A percentile compares a stretch with the other conserved stretches of the same genome.
Evolutionary conservation across 208 protist genomes (phyloP).

Genomic region (Crithidia bombi): DNA sequence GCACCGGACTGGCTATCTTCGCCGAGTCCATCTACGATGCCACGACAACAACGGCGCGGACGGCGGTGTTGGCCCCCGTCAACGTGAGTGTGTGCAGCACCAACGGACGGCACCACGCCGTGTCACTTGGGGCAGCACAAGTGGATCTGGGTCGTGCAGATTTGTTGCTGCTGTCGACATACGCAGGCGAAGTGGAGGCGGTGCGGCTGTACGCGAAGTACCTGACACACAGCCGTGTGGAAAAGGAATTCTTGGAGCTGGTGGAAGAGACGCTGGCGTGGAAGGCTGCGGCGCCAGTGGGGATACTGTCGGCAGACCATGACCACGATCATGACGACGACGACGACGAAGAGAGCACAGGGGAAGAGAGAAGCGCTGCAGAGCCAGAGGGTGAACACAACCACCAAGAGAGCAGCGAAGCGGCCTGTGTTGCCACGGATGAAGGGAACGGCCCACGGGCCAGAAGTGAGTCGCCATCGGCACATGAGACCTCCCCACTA

Average conservation of each 20-base stretch:
- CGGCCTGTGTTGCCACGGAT: too few relatives aligned
- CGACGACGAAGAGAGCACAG: background rate
- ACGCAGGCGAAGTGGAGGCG: constrained; percentile 33
- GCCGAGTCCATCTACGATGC: constrained; percentile 35
- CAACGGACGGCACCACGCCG: constrained; percentile 47
- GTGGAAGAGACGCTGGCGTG: constrained; percentile 42
- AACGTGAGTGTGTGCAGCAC: constrained; percentile 35
- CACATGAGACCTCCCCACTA: background rate
- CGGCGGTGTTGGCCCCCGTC: constrained; percentile 50
- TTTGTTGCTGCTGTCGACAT: constrained; percentile 36
- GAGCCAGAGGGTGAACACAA: background rate
- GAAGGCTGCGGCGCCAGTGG: constrained; percentile 26
- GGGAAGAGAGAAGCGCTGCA: background rate
- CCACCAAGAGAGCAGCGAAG: background rate
- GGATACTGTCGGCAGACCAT: background rate
- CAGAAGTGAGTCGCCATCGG: too few relatives aligned
- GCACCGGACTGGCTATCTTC: constrained; percentile 26
- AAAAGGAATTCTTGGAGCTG: constrained; percentile 37
- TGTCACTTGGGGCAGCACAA: constrained; percentile 35
- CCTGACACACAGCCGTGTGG: constrained; percentile 38
- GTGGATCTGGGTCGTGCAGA: constrained; percentile 51
- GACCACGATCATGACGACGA: constrained; percentile 2
- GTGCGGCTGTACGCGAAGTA: constrained; percentile 30
- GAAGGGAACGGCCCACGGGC: too few relatives aligned
- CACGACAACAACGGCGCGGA: constrained; percentile 41